Conservation (phyloP, 768 basidiomycete genomes). For the Xerocomellus intermedius region DNA sequence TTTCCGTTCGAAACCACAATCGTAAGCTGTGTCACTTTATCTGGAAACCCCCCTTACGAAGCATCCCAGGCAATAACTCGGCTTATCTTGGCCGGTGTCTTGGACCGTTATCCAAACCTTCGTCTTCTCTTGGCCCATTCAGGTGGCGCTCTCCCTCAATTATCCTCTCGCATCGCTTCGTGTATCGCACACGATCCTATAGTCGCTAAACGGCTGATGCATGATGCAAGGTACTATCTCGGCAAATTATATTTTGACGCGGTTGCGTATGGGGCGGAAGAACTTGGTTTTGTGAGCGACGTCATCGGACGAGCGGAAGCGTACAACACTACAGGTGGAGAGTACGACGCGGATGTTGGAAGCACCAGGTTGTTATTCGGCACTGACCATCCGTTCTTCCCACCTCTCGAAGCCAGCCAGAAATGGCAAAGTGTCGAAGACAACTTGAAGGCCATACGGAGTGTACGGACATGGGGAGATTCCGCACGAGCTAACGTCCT, state of each 20-base stretch:
- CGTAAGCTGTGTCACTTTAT: constrained; percentile 41
- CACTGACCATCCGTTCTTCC: constrained; percentile 91
- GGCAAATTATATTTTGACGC: constrained; percentile 82
- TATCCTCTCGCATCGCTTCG: constrained; percentile 81
- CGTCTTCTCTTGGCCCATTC: constrained; percentile 84
- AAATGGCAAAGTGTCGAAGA: constrained; percentile 87
- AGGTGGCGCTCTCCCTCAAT: constrained; percentile 77
- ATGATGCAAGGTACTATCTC: constrained; percentile 83
- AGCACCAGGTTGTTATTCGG: constrained; percentile 73
- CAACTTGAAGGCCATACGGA: constrained; percentile 76
- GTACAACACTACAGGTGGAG: constrained; percentile 40
- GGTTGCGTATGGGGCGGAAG: constrained; percentile 86
- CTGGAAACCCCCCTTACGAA: constrained; percentile 5
- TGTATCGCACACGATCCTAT: constrained; percentile 85
- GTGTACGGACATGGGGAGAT: constrained; percentile 30
- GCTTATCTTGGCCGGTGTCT: constrained; percentile 74
- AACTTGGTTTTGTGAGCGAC: constrained; percentile 75
- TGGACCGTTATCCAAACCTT: constrained; percentile 76
- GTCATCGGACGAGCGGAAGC: constrained; percentile 58
- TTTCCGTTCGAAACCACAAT: constrained; percentile 91
- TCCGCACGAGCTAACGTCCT: constrained; percentile 66
- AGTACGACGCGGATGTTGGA: constrained; percentile 39
- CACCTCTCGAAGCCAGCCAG: constrained; percentile 62
- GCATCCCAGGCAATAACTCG: constrained; percentile 63
- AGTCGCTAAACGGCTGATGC: constrained; percentile 68